These are phyloP conservation scores for Gyrodon lividus DNA, from an alignment of 768 basidiomycete genomes.

Conservation along the genomic window DNA sequence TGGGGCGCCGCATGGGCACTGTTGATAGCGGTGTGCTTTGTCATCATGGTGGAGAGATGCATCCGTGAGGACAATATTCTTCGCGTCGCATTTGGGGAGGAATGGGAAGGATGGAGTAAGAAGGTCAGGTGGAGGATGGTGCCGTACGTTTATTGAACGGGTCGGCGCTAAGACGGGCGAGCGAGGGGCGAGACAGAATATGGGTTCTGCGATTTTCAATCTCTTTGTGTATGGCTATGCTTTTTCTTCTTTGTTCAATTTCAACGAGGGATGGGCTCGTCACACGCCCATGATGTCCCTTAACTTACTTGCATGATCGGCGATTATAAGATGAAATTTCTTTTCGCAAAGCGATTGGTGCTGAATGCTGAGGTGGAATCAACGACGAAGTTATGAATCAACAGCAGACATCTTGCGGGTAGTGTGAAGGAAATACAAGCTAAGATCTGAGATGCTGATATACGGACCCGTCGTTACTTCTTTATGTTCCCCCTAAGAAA, in stretches of 20 bases:
- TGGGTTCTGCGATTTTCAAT: too few species aligned
- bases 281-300: too few species aligned
- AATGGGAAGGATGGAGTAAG: conserved; percentile 15
- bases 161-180: background rate
- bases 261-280: too few species aligned
- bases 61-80: conserved; percentile 7
- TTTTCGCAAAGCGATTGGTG: too few species aligned
- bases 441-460: background rate
- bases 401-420: too few species aligned
- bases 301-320: too few species aligned
- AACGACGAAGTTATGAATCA: too few species aligned
- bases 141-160: conserved; percentile 12
- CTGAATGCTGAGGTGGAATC: too few species aligned
- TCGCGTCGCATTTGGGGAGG: conserved; percentile 3
- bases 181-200: too few species aligned
- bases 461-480: background rate
- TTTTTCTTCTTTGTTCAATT: too few species aligned
- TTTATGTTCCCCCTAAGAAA: conserved; percentile 23
- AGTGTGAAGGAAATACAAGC: too few species aligned
- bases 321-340: too few species aligned
- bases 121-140: conserved; percentile 9
- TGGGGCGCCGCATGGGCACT: conserved; percentile 11
- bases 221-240: background rate
- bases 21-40: background rate
- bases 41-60: conserved; percentile 8